These are phyloP conservation scores for Pythium aphanidermatum DNA, from an alignment of 352 stramenopile species.

Conservation along the genomic window DNA sequence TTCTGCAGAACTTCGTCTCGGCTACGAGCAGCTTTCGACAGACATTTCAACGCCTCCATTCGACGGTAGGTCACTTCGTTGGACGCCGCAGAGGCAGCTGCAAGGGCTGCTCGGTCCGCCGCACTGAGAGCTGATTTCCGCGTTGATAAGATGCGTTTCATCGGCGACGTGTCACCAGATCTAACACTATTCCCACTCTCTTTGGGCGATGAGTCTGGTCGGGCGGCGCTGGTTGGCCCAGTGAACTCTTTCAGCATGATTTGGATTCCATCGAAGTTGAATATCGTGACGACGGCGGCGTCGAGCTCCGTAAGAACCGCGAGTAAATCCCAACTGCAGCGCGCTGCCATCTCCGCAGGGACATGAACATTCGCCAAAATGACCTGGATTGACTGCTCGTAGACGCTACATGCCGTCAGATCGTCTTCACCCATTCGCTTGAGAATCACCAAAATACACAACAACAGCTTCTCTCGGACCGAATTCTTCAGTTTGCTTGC, in stretches of 20 bases:
- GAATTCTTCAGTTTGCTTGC: constrained; percentile 25
- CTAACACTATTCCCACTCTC: neutral
- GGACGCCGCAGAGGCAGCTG: neutral
- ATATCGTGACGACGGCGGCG: constrained; percentile 47
- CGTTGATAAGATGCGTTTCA: constrained; percentile 10
- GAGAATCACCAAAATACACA: constrained; percentile 47
- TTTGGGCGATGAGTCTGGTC: neutral
- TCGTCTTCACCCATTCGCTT: constrained; percentile 49
- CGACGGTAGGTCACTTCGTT: constrained; percentile 21
- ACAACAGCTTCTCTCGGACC: constrained; percentile 36
- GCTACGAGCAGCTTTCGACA: constrained; percentile 39
- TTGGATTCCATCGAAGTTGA: constrained; percentile 54
- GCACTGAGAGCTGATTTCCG: constrained; percentile 12
- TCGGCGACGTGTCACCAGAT: neutral
- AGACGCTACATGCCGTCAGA: constrained; percentile 35
- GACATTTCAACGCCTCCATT: constrained; percentile 60
- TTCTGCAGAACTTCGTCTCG: constrained; percentile 70
- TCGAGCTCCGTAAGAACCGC: constrained; percentile 48
- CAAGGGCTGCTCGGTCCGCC: constrained; percentile 5
- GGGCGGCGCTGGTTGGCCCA: constrained; percentile 1
- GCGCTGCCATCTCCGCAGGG: constrained; percentile 23
- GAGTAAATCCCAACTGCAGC: constrained; percentile 51
- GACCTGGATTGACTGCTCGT: constrained; percentile 50
- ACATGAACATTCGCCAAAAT: constrained; percentile 39
- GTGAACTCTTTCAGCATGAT: constrained; percentile 50